These are phyloP conservation scores for Salix arbutifolia DNA, from an alignment of 345 rosid species.

Conservation along the genomic window DNA sequence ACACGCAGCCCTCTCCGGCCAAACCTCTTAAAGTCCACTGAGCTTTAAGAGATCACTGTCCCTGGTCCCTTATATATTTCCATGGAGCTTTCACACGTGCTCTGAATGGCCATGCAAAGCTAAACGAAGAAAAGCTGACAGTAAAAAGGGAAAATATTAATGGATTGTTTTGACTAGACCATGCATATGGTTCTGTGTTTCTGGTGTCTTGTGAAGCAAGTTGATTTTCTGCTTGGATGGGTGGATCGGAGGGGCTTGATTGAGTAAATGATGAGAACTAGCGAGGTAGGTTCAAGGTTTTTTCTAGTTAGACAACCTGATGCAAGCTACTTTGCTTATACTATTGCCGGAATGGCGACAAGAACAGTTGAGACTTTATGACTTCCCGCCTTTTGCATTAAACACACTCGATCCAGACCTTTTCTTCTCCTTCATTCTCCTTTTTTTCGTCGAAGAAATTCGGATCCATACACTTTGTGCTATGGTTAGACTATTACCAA, in stretches of 20 bases:
- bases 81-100: not conserved
- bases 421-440: too few species aligned
- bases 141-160: not conserved
- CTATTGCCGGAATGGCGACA: not conserved
- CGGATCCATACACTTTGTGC: too few species aligned
- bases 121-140: slow-evolving; percentile 6
- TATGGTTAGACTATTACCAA: too few species aligned
- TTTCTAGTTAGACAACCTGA: not conserved
- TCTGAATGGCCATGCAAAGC: not conserved
- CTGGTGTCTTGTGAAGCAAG: not conserved
- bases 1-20: not conserved
- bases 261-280: not conserved
- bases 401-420: not conserved
- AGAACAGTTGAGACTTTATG: not conserved
- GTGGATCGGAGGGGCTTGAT: not conserved
- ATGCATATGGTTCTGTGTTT: not conserved
- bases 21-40: not conserved
- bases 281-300: not conserved
- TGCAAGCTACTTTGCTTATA: not conserved
- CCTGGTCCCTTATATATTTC: not conserved
- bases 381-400: not conserved
- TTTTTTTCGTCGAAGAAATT: too few species aligned
- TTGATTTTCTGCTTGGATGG: not conserved
- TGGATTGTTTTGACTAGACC: not conserved
- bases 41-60: not conserved